Percentiles rank a stretch among this genome's conserved stretches.
These are phyloP conservation scores for Gossypium australe DNA, from an alignment of 345 rosid species.

Conservation along the genomic window DNA sequence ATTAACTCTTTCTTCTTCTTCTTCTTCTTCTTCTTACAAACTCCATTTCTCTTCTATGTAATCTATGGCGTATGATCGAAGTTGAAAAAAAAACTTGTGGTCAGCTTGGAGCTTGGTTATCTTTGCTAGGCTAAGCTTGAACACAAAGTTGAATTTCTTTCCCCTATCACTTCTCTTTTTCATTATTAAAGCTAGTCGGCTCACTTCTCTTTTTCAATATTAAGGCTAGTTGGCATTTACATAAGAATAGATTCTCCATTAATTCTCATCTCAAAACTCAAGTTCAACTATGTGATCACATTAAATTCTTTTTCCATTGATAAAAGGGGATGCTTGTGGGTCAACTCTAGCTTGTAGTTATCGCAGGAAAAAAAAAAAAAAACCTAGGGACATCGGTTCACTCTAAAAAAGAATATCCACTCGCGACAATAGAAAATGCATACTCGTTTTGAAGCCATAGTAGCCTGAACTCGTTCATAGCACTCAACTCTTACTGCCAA, in stretches of 20 bases:
- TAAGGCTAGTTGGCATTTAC: not conserved
- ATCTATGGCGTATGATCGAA: too few relatives aligned
- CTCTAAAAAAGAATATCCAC: slow-evolving; percentile 91
- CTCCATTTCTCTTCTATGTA: too few relatives aligned
- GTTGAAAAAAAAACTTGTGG: too few relatives aligned
- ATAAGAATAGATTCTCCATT: not conserved
- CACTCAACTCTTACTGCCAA: slow-evolving; percentile 85
- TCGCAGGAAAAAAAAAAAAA: slow-evolving; percentile 69
- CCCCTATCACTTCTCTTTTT: not conserved
- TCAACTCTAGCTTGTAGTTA: slow-evolving; percentile 83
- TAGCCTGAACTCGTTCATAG: slow-evolving; percentile 96
- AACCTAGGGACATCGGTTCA: slow-evolving; percentile 79
- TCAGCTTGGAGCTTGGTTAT: too few relatives aligned
- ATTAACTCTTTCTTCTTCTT: too few relatives aligned
- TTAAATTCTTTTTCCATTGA: not conserved
- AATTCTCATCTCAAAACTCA: not conserved
- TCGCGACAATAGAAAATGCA: slow-evolving; percentile 96
- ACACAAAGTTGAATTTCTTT: not conserved
- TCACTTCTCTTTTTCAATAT: not conserved
- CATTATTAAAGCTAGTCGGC: too few relatives aligned
- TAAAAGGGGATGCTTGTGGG: not conserved
- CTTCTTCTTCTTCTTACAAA: too few relatives aligned
- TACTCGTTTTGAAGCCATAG: slow-evolving; percentile 74
- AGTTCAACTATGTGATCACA: not conserved
- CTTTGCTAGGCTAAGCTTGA: not conserved